A percentile compares a stretch with the other conserved stretches of the same genome.
Conservation (phyloP, 805 yeast species). For the Metschnikowia lunata region DNA sequence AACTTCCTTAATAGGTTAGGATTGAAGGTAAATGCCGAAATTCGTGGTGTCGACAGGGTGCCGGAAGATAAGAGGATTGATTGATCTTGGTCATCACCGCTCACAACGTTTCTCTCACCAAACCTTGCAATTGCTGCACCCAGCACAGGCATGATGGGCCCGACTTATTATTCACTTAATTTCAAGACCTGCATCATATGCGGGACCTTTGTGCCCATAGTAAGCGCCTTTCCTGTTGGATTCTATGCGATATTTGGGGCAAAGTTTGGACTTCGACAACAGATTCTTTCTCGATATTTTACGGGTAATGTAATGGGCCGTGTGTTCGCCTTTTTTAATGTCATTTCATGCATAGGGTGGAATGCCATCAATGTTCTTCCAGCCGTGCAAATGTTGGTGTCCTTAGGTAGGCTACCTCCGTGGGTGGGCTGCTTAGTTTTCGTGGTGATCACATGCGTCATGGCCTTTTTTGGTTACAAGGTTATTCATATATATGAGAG, state of each 20-base stretch:
- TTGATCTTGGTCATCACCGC: slow-evolving; percentile 17
- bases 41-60: slow-evolving; percentile 27
- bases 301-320: slow-evolving; percentile 31
- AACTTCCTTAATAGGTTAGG: slow-evolving; percentile 23
- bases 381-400: slow-evolving; percentile 26
- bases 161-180: slow-evolving; percentile 13
- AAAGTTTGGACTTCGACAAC: slow-evolving; percentile 21
- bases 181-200: slow-evolving; percentile 15
- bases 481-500: slow-evolving; percentile 29
- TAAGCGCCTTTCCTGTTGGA: slow-evolving; percentile 18
- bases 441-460: slow-evolving; percentile 24
- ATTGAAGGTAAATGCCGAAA: slow-evolving; percentile 23
- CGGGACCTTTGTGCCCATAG: slow-evolving; percentile 9
- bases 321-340: slow-evolving; percentile 25
- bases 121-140: slow-evolving; percentile 20
- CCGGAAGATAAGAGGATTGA: slow-evolving; percentile 22
- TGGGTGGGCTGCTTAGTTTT: slow-evolving; percentile 35
- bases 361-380: slow-evolving; percentile 30
- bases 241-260: slow-evolving; percentile 15
- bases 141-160: slow-evolving; percentile 17
- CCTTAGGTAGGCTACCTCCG: slow-evolving; percentile 29
- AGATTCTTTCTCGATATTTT: slow-evolving; percentile 27
- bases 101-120: slow-evolving; percentile 27
- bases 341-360: slow-evolving; percentile 33
- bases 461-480: slow-evolving; percentile 32